These are phyloP conservation scores for Proliferodiscus dingleyae DNA, from an alignment of 2,329 filamentous ascomycete genomes.

Conservation along the genomic window DNA sequence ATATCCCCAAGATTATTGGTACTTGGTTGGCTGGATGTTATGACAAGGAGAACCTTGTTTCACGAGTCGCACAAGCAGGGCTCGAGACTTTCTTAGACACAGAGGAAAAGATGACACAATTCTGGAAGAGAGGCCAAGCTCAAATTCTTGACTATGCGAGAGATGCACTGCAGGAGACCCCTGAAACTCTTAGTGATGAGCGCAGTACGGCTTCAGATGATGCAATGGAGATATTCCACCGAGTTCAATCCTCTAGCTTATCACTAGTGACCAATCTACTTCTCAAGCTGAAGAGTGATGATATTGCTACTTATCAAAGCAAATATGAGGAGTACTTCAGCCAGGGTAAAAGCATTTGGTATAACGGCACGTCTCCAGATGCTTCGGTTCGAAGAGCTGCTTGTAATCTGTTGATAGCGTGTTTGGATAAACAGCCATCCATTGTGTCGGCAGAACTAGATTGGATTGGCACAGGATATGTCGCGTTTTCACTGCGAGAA, in stretches of 20 bases:
- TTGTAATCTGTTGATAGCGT: slow-evolving; percentile 46
- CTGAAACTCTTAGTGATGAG: slow-evolving; percentile 82
- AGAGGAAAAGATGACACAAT: slow-evolving; percentile 68
- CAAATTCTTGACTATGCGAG: slow-evolving; percentile 78
- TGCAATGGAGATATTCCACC: slow-evolving; percentile 75
- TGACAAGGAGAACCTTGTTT: slow-evolving; percentile 74
- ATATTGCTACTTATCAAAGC: slow-evolving; percentile 54
- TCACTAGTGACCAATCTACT: slow-evolving; percentile 52
- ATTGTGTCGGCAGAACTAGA: slow-evolving; percentile 46
- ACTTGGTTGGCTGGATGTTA: slow-evolving; percentile 90
- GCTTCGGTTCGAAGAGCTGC: slow-evolving; percentile 45
- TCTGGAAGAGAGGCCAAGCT: slow-evolving; percentile 77
- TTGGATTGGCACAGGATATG: slow-evolving; percentile 53
- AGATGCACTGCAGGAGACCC: slow-evolving; percentile 74
- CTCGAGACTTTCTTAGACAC: slow-evolving; percentile 71
- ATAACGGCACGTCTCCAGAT: slow-evolving; percentile 59
- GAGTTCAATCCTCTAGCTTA: slow-evolving; percentile 59
- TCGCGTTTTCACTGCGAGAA: slow-evolving; percentile 68
- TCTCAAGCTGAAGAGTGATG: slow-evolving; percentile 42
- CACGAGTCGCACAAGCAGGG: slow-evolving; percentile 72
- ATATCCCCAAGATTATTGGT: slow-evolving; percentile 72
- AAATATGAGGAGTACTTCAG: slow-evolving; percentile 61
- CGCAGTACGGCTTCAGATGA: slow-evolving; percentile 80
- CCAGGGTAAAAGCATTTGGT: slow-evolving; percentile 55
- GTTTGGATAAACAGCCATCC: slow-evolving; percentile 43